A percentile compares a stretch with the other conserved stretches of the same genome.
Conservation (phyloP, 2,329 filamentous ascomycete species). For the Beauveria scarabaeidicola region DNA sequence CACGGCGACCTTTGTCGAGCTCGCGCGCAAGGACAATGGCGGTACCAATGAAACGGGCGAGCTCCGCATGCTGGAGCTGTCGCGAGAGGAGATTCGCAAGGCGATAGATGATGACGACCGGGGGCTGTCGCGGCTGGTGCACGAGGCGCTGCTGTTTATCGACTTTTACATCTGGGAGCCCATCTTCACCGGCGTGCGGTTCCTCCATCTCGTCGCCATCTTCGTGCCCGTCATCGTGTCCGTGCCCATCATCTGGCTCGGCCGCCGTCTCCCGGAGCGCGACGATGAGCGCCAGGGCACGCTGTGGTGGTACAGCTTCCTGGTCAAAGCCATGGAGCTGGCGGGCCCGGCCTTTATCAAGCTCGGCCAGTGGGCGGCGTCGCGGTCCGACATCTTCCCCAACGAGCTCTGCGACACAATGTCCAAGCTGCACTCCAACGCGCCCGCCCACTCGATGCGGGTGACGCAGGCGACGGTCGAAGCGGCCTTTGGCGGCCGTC, state of each 20-base stretch:
- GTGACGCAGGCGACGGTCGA: constrained; percentile 72
- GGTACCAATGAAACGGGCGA: constrained; percentile 59
- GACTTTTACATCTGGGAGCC: constrained; percentile 77
- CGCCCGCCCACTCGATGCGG: constrained; percentile 79
- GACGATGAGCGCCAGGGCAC: constrained; percentile 74
- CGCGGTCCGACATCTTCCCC: constrained; percentile 91
- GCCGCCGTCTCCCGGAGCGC: constrained; percentile 49
- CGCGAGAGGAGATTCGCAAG: constrained; percentile 67
- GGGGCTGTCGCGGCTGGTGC: constrained; percentile 49
- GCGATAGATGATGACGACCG: constrained; percentile 53
- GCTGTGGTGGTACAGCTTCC: constrained; percentile 87
- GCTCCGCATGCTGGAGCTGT: constrained; percentile 77
- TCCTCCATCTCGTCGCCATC: constrained; percentile 76
- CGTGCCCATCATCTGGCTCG: constrained; percentile 75
- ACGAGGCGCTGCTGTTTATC: constrained; percentile 55
- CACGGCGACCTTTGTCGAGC: constrained; percentile 48
- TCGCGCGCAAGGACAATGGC: constrained; percentile 47
- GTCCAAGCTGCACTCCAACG: constrained; percentile 91
- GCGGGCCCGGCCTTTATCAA: constrained; percentile 97
- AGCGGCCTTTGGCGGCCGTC: constrained; percentile 69
- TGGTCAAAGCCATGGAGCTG: constrained; percentile 83
- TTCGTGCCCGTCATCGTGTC: constrained; percentile 84
- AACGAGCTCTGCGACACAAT: constrained; percentile 85
- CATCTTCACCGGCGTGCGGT: constrained; percentile 76
- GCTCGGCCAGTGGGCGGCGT: constrained; percentile 97